Evolutionary conservation across 257 asterid genomes (phyloP).

Genomic region (Lycium barbarum): DNA sequence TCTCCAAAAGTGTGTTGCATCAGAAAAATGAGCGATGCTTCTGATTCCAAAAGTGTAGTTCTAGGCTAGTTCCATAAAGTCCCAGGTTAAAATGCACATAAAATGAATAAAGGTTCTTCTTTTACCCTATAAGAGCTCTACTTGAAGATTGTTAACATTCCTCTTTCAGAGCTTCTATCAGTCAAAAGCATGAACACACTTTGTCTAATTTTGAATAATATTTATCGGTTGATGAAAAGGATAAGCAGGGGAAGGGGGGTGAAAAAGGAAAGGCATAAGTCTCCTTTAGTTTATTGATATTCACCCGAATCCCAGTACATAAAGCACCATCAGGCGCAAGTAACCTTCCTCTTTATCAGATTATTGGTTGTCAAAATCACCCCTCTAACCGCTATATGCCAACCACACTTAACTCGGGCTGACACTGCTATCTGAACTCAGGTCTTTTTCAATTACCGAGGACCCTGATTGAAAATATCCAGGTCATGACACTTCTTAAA

Average conservation of each 20-base stretch:
- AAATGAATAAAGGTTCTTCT: not conserved
- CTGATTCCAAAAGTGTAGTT: slow-evolving; percentile 5
- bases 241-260: not conserved
- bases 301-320: not conserved
- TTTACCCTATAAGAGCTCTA: slow-evolving; percentile 11
- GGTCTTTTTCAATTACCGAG: not conserved
- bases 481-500: not conserved
- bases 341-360: not conserved
- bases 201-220: not conserved
- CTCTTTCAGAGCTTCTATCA: slow-evolving; percentile 23
- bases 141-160: not conserved
- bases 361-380: not conserved
- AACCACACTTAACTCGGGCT: not conserved
- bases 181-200: slow-evolving; percentile 16
- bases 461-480: not conserved
- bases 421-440: slow-evolving; percentile 26
- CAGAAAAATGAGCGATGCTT: not conserved
- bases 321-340: not conserved
- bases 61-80: not conserved
- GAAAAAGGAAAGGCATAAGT: not conserved
- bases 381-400: not conserved
- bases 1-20: slow-evolving; percentile 18
- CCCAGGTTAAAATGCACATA: slow-evolving; percentile 12
- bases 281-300: not conserved
- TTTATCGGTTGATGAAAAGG: not conserved